Base-by-base conservation (phyloP, 1,139 yeast species). In the Sugiyamaella novakii region DNA sequence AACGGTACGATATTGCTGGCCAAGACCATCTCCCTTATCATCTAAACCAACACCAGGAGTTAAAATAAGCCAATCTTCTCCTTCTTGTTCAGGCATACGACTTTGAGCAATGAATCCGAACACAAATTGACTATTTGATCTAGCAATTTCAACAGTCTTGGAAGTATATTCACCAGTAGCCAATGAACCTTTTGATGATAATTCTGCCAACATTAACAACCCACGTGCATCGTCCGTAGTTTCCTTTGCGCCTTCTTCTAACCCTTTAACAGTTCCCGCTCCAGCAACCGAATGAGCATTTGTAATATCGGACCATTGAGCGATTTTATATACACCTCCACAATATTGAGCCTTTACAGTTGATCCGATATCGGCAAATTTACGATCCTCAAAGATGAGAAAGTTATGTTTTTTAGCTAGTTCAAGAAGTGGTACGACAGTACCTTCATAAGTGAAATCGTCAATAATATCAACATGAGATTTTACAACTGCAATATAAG, bases 241-340 rank as follows among this genome's bases (percentile, higher is more conserved):
- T 60, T 89, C 96, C 34, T 70, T 60, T 6, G 95, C 94, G 10
- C 92, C 97, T 59, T 82, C 84, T 59, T 84, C 84, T 59, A 94
- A 75, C 0, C 98, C 99, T 48, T 80, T 75, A 4, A 94, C 95
- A 46, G 94, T 86, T 3, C 98, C 98, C 0, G 84, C 83, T 8
- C 99, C 99, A 1, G 98, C 92, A 22, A 94, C 91, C 50, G 98
- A 95, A 62, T 94, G 99, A 0, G 98, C 98, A 67, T 94, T 94
- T 44, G 98, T 91, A 54, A 94, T 87, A 64, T 94, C 97, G 0
- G 98, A 81, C 98, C 98, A 94, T 61, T 81, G 73, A 8, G 95
- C 94, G 55, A 92, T 92, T 64, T 80, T 81, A 73, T 81, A 89
- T 3, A 88, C 84, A 41, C 99, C 99, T 37, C 95, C 87, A 35